Evolutionary conservation across 208 protist genomes (phyloP), one percentile per base, ranked within the genome.

Genomic region (Trypanosoma boissoni): DNA sequence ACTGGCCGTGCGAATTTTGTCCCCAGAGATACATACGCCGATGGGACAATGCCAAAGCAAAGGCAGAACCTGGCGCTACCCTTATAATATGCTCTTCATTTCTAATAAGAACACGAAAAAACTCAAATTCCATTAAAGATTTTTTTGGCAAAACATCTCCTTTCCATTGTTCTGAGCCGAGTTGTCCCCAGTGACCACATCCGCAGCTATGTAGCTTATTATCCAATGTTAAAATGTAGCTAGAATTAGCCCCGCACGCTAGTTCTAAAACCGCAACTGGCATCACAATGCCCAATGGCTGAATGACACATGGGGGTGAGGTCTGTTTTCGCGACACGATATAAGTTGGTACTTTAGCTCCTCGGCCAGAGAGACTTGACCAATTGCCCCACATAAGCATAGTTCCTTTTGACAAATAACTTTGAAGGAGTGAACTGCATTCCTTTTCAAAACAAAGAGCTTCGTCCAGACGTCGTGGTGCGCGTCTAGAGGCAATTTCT

Each of bases 1-100:
- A 91, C 70, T 94, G 88, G 9, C 84, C 82, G 61, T 74, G 84
- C 10, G 42, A 58, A 58, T 94, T 94, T 58, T 83, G 53, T 42
- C 88, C 88, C 82, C 84, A 92, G 31, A 71, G 49, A 59, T 83
- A 90, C 45, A 94, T 58, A 28, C 51, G 54, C 41, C 72, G 68
- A 21, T 32, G 28, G 18, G 72, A 58, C 27, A 91, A 16, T 2
- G 80, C 82, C 2, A 79, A 50, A 21, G 57, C 80, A 43, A 71
- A 80, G 2, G 64, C 68, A 20, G 56, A 56, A 26, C 84, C 82
- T 16, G 74, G 72, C 23, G 53, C 75, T 1, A 92, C 49, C 23
- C 54, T 64, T 24, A 54, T 60, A 18, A 89, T 57, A 0, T 57
- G 28, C 24, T 86, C 78, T 16, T 45, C 76, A 14, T 65, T 44